Conservation (phyloP, 169 alveolate genomes). For the Amoebophrya sp. region DNA sequence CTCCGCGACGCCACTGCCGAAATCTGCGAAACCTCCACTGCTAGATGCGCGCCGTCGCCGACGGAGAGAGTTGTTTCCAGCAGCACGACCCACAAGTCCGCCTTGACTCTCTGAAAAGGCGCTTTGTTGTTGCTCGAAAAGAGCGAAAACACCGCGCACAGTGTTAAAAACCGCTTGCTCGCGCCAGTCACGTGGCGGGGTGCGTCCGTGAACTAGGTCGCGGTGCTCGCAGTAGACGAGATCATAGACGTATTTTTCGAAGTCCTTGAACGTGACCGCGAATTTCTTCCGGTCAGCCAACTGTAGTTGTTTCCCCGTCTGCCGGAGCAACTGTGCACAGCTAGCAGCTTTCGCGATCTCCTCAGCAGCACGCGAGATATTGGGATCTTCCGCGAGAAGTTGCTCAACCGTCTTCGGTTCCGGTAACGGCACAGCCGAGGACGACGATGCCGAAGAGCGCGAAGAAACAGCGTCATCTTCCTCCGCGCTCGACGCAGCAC, state of each 20-base stretch:
- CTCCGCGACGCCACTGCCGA: background rate
- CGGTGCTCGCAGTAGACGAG: background rate
- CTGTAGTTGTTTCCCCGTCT: background rate
- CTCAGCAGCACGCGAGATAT: background rate
- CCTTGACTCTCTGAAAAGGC: background rate
- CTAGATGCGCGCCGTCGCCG: background rate
- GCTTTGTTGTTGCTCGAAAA: background rate
- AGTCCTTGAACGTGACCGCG: background rate
- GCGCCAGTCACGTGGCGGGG: background rate
- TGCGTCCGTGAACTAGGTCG: background rate
- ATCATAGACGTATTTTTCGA: background rate
- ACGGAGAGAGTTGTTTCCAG: background rate
- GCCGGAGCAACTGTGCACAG: background rate
- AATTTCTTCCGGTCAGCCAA: slow-evolving; percentile 12
- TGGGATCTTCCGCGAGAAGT: background rate
- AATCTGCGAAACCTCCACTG: background rate
- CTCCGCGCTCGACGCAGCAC: background rate
- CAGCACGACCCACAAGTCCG: too few species aligned
- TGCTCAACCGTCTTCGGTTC: background rate
- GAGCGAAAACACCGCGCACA: background rate
- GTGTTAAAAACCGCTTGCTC: background rate
- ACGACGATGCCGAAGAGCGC: too few species aligned
- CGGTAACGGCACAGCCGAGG: too few species aligned
- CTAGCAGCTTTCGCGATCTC: background rate
- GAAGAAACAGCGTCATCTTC: background rate